These are phyloP conservation scores for Nothophaeocryptopus gaeumannii DNA, from an alignment of 2,329 filamentous ascomycete species.

Conservation along the genomic window DNA sequence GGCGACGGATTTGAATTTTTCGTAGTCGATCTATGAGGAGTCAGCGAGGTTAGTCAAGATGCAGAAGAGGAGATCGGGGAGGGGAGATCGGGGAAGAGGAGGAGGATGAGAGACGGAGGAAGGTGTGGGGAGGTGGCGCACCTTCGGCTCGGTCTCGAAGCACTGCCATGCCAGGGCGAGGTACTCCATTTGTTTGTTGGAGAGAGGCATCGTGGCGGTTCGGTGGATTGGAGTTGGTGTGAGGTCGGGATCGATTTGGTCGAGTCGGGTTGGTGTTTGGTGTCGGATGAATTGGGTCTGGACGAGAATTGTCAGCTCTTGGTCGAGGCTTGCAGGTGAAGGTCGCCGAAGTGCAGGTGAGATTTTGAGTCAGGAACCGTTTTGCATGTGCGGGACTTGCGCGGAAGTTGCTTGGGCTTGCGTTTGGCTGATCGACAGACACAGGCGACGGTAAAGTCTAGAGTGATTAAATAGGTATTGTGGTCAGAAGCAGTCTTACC, in stretches of 20 bases:
- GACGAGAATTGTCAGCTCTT: no score
- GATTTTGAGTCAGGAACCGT: no score
- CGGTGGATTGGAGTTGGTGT: background rate
- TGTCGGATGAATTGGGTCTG: background rate
- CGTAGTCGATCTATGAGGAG: slow-evolving; percentile 33
- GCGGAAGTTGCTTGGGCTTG: background rate
- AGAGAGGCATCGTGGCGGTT: slow-evolving; percentile 26
- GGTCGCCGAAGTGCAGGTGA: no score
- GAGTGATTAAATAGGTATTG: no score
- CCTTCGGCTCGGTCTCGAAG: slow-evolving; percentile 33
- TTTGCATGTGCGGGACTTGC: background rate
- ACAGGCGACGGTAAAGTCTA: no score
- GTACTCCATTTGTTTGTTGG: slow-evolving; percentile 29
- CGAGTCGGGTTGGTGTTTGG: background rate
- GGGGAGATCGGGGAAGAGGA: background rate
- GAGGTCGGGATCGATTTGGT: background rate
- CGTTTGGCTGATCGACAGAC: background rate
- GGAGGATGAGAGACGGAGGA: background rate
- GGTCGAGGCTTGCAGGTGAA: no score
- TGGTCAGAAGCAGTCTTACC: no score
- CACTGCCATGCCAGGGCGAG: slow-evolving; percentile 34
- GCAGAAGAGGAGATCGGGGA: background rate
- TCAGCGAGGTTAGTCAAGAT: background rate
- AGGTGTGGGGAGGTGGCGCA: slow-evolving; percentile 10
- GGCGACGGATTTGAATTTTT: slow-evolving; percentile 31